These are phyloP conservation scores for Alternaria arborescens DNA, from an alignment of 2,329 filamentous ascomycete species.

Conservation along the genomic window DNA sequence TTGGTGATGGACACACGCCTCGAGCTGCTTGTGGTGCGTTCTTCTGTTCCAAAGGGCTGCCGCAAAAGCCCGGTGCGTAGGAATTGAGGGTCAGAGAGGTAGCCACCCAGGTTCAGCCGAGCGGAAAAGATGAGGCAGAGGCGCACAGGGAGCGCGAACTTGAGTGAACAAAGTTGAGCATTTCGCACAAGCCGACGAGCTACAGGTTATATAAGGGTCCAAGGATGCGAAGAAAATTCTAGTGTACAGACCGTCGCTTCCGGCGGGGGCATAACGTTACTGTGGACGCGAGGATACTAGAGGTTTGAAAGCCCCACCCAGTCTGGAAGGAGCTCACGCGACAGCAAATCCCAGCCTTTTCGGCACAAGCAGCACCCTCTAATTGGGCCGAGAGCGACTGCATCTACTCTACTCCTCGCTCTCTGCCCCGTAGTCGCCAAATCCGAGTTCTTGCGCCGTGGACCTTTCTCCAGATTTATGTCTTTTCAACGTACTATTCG, in stretches of 20 bases:
- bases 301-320: conserved; percentile 26
- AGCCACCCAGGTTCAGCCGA: not conserved
- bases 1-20: not conserved
- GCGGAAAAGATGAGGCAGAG: conserved; percentile 5
- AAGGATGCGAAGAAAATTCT: conserved; percentile 29
- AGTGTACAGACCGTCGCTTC: conserved; percentile 30
- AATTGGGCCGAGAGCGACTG: conserved; percentile 14
- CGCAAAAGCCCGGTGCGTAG: not conserved
- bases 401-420: conserved; percentile 4
- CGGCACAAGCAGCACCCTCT: not conserved
- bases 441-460: not conserved
- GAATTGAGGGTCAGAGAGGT: conserved; percentile 5
- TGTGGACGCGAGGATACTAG: conserved; percentile 18
- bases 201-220: conserved; percentile 32
- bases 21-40: not conserved
- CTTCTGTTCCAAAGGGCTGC: not conserved
- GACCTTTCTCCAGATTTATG: conserved; percentile 13
- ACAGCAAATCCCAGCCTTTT: conserved; percentile 21
- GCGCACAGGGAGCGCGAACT: conserved; percentile 17
- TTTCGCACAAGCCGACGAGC: not conserved
- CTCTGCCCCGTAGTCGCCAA: conserved; percentile 4
- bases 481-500: not conserved
- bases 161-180: conserved; percentile 16
- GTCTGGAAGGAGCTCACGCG: conserved; percentile 25
- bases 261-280: conserved; percentile 17